These are phyloP conservation scores for Ceratocystis lukuohia DNA, from an alignment of 2,329 filamentous ascomycete genomes.

Conservation along the genomic window DNA sequence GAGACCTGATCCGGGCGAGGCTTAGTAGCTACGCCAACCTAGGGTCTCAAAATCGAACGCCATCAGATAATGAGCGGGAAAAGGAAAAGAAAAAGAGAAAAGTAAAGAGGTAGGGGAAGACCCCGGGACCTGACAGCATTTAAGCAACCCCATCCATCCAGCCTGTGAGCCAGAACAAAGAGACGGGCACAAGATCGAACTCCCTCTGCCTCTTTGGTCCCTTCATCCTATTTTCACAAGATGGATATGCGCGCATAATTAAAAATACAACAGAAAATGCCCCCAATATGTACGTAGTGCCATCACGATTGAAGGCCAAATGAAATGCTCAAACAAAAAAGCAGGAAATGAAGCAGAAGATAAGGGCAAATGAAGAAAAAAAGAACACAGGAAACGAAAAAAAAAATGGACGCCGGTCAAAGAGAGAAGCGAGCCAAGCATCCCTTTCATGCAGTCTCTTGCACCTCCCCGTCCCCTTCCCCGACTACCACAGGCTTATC, in stretches of 20 bases:
- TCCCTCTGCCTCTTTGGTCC: too few relatives aligned
- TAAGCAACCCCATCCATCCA: too few relatives aligned
- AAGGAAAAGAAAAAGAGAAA: too few relatives aligned
- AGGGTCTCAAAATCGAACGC: too few relatives aligned
- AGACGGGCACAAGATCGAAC: too few relatives aligned
- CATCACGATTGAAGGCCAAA: neutral
- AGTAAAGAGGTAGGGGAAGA: too few relatives aligned
- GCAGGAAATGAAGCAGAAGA: neutral
- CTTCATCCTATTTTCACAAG: neutral
- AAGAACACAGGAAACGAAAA: neutral
- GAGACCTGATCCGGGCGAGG: neutral
- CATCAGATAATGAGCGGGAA: too few relatives aligned
- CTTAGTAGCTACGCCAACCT: too few relatives aligned
- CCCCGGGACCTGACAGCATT: too few relatives aligned
- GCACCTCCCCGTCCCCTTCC: neutral
- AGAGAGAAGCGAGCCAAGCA: neutral
- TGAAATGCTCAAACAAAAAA: neutral
- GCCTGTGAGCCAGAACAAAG: too few relatives aligned
- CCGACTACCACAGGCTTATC: slow-evolving; percentile 7
- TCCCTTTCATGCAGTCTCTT: neutral
- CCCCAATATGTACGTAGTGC: neutral
- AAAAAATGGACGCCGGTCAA: neutral
- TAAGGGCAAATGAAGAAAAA: neutral
- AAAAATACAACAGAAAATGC: neutral
- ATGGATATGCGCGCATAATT: neutral